Evolutionary conservation across 768 basidiomycete genomes (phyloP), one percentile per base, ranked within the genome.

Genomic region (Suillus decipiens): DNA sequence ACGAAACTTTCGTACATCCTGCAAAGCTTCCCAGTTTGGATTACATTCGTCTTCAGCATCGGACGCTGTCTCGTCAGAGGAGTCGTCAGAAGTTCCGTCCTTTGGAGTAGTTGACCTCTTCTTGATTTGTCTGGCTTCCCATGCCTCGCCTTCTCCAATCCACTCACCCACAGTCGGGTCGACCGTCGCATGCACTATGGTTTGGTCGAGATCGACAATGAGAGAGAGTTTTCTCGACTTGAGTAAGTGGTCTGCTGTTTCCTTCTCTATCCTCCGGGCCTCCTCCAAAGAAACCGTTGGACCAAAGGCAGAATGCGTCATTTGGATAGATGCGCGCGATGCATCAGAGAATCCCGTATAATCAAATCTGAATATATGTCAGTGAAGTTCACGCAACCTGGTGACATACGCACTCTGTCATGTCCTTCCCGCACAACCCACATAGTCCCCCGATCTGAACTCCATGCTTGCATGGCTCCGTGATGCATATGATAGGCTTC

Each of bases 91-190:
- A 57, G 69, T 68, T 39, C 66, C 58, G 36, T 69, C 69, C 37
- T 74, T 73, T 61, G 75, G 72, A 31, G 71, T 70, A 8, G 77
- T 66, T 12, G 78, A 71, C 17, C 78, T 76, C 62, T 77, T 79
- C 70, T 77, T 78, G 5, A 78, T 73, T 62, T 86, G 86, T 56
- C 82, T 80, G 50, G 82, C 81, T 69, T 94, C 90, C 90, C 90
- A 94, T 50, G 84, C 84, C 71, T 89, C 87, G 24, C 92, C 92
- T 67, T 95, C 93, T 2, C 83, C 73, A 70, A 97, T 92, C 97
- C 97, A 99, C 74, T 98, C 96, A 37, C 95, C 96, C 1, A 99
- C 94, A 0, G 97, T 99, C 5, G 97, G 96, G 76, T 99, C 97
- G 31, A 98, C 96, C 0, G 96, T 98, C 9, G 97, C 96, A 71